These are phyloP conservation scores for Letharia lupina DNA, from an alignment of 495 filamentous ascomycete genomes.

Conservation along the genomic window DNA sequence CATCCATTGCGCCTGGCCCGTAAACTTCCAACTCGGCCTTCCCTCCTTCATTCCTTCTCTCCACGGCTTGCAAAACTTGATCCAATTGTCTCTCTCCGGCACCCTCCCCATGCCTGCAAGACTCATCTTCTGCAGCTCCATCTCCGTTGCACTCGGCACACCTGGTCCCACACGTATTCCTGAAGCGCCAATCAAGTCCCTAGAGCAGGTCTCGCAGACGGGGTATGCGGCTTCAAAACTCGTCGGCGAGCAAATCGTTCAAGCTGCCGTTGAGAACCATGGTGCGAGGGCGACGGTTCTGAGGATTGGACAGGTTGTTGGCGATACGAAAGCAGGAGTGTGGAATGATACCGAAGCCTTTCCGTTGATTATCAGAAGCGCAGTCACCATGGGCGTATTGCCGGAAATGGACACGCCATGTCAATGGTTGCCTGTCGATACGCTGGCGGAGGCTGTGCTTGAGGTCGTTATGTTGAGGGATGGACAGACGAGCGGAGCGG, in stretches of 20 bases:
- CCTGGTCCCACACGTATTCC: conserved; percentile 28
- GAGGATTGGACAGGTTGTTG: conserved; percentile 54
- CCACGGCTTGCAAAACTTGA: conserved; percentile 40
- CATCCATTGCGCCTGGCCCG: conserved; percentile 12
- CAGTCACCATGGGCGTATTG: conserved; percentile 38
- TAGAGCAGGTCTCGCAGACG: conserved; percentile 36
- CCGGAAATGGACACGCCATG: conserved; percentile 38
- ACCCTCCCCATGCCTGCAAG: conserved; percentile 34
- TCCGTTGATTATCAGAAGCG: conserved; percentile 48
- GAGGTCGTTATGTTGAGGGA: conserved; percentile 28
- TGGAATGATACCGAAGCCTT: conserved; percentile 54
- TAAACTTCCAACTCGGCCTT: conserved; percentile 25
- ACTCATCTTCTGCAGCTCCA: conserved; percentile 45
- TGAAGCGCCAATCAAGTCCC: conserved; percentile 35
- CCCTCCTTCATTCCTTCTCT: conserved; percentile 25
- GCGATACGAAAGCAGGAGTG: conserved; percentile 40
- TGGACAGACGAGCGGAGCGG: not conserved
- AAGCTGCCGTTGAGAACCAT: conserved; percentile 30
- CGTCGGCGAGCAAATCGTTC: conserved; percentile 45
- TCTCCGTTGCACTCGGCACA: conserved; percentile 39
- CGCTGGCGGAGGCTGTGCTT: conserved; percentile 14
- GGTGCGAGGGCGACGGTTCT: conserved; percentile 40
- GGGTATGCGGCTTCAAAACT: conserved; percentile 53
- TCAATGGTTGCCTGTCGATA: conserved; percentile 36
- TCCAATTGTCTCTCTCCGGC: conserved; percentile 44